These are phyloP conservation scores for Hirschfeldia incana DNA, from an alignment of 345 rosid genomes.

Conservation along the genomic window DNA sequence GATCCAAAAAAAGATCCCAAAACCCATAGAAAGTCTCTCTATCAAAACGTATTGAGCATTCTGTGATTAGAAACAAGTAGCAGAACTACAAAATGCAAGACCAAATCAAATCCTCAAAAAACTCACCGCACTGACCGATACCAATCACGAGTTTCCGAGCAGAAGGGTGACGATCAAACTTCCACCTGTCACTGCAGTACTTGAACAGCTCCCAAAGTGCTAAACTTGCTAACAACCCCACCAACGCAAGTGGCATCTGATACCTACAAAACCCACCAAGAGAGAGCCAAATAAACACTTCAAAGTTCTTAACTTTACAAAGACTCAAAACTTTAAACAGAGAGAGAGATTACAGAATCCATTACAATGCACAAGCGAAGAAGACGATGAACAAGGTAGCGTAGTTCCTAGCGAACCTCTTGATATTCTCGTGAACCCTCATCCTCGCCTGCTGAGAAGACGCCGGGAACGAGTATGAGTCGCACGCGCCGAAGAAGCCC, in stretches of 20 bases:
- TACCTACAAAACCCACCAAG: constrained; percentile 51
- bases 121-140: constrained; percentile 74
- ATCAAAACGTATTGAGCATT: background rate
- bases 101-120: background rate
- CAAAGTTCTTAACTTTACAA: background rate
- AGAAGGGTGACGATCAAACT: constrained; percentile 60
- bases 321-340: background rate
- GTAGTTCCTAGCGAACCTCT: constrained; percentile 84
- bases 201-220: constrained; percentile 87
- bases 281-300: background rate
- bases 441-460: constrained; percentile 67
- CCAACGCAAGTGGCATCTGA: constrained; percentile 90
- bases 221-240: constrained; percentile 77
- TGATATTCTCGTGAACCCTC: constrained; percentile 87
- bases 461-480: constrained; percentile 79
- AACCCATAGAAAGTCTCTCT: background rate
- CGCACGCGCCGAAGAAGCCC: constrained; percentile 63
- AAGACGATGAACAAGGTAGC: constrained; percentile 73
- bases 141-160: constrained; percentile 55
- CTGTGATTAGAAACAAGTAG: background rate
- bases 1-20: background rate
- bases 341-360: background rate
- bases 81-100: background rate
- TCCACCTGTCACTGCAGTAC: constrained; percentile 67
- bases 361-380: constrained; percentile 84